Base-by-base conservation (phyloP, 805 yeast species). In the Ogataea methanolica region DNA sequence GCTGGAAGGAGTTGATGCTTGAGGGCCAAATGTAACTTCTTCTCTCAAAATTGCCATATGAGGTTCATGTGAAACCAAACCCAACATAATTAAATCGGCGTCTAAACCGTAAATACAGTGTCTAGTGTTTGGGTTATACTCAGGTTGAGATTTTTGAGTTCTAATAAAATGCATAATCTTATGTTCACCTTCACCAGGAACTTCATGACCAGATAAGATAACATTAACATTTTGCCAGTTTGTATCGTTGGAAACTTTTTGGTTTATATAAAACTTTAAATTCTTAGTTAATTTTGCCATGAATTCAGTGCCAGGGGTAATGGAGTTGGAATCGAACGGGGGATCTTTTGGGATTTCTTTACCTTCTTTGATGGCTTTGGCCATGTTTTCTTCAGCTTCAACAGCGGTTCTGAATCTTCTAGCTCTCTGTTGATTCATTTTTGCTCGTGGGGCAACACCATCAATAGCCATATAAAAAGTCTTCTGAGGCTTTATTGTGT, bases 111-210 rank as follows among this genome's bases (percentile, higher is more conserved):
- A 92, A 43, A 92, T 80, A 74, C 97, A 92, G 63, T 92, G 98
- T 65, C 96, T 83, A 16, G 85, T 75, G 64, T 92, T 88, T 42
- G 90, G 81, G 61, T 88, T 76, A 61, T 87, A 88, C 43, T 73
- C 82, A 0, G 79, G 75, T 59, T 82, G 84, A n/a, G 91, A 78
- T 64, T 87, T 85, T 68, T 82, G 76, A 39, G 79, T 71, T 69
- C 97, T 82, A 54, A 92, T 89, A 59, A 80, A 89, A 58, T 88
- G 88, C 97, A 91, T 92, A 56, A 92, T 90, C 63, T 92, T 92
- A 70, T 92, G 98, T 70, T 92, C 98, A 69, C 98, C 98, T 73
- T 92, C 98, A 57, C 98, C 98, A 3, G 98, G 98, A 17, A 88
- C 97, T 66, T 91, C 96, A 60, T 89, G 97, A 35, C 97, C 98